Base-by-base conservation (phyloP, 345 rosid genomes). In the Euphorbia peplus region DNA sequence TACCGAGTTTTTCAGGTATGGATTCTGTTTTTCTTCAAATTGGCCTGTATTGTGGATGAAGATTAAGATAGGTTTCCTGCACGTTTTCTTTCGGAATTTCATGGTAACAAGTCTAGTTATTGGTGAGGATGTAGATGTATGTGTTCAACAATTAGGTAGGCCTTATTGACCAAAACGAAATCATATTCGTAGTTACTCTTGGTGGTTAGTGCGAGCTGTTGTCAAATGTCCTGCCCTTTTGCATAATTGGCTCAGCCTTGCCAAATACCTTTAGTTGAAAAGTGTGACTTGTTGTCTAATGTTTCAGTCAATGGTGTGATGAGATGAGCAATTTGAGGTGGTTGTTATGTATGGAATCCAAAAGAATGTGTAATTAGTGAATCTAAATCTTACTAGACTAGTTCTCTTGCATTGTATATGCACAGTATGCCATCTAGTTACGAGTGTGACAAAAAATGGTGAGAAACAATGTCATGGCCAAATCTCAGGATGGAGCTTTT, bases 1-100 rank as follows among this genome's bases (percentile, higher is more conserved):
- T 60, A 84, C 88, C 0, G 95, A 88, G 70, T 0, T 87, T 56
- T 84, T 87, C 82, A 79, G 88, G 88, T 87, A 7, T 3, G 41
- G n/a, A 58, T 57, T 25, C 16, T 14, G 7, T 39, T 13, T 59
- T 26, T 3, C 32, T 54, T 54, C 25, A 24, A 22, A 54, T 24
- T 5, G 28, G 11, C 30, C 3, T 15, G 28, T 26, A 32, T 32
- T 32, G 60, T 56, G 3, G n/a, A 35, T 26, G 22, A n/a, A 32
- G 53, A 35, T 26, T 37, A n/a, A 32, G 53, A 24, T 67, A 55
- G n/a, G 32, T 12, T 24, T 52, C 15, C 39, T 21, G 41, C 60
- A 35, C 55, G 2, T 54, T 53, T 30, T 16, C 24, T 53, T 41
- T 16, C 2, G 4, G 61, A 52, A 29, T 22, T 14, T 32, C 46